Evolutionary conservation across 2,329 filamentous ascomycete species (phyloP), one percentile per base, ranked within the genome.

Genomic region (Aspergillus luchuensis): DNA sequence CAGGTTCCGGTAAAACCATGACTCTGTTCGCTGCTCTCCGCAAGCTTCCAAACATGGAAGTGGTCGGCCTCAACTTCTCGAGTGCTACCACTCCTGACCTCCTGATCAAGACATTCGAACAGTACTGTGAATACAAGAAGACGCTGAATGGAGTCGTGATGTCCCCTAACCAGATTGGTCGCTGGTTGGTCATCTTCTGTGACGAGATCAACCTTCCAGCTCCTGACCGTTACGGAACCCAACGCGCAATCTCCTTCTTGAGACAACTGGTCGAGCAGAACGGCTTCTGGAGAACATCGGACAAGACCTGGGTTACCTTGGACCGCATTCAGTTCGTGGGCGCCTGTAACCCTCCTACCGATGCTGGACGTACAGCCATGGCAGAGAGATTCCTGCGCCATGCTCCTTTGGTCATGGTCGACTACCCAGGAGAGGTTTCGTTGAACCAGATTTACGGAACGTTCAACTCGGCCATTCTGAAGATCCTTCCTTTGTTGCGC

Each of bases 101-200:
- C 28, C 86, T 99, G 63, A 93, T 99, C 82, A 99, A 99, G 84
- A 99, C 96, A 0, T 97, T 99, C 68, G 95, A 99, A 79, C 96
- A 99, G 75, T 97, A 99, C 78, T 99, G 95, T 79, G 95, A 99
- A 78, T 99, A 99, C 81, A 96, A 94, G 82, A 99, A 99, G 85
- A 98, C 95, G 0, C 82, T 98, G 51, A 98, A 95, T 73, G 95
- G 95, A 45, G 92, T 98, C 19, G 90, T 97, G 71, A 89, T 99
- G 66, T 96, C 94, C 23, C 95, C 95, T 0, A 96, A 90, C 6
- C 96, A 99, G 75, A 96, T 99, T 69, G 95, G 95, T 21, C 89
- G 94, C 68, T 99, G 95, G 95, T 85, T 99, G 39, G 94, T 99
- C 49, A 87, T 99, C 64, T 99, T 99, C 84, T 99, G 95, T 71